Conservation (phyloP, 2,329 filamentous ascomycete species). For the Boeremia exigua region DNA sequence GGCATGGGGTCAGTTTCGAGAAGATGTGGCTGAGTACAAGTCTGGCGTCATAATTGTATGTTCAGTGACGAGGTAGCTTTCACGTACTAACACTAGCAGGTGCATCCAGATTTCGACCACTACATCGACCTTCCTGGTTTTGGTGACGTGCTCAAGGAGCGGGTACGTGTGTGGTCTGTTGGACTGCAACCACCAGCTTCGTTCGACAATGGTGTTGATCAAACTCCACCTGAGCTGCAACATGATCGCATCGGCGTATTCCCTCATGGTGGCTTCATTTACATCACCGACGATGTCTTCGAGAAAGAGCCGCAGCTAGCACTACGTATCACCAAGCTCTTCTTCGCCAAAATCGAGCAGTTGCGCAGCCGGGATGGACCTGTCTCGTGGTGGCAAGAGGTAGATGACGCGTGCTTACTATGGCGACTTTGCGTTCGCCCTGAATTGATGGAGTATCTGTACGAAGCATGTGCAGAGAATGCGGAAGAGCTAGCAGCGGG, state of each 20-base stretch:
- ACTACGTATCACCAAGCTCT: conserved; percentile 44
- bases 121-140: conserved; percentile 43
- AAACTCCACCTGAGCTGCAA: conserved; percentile 19
- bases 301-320: conserved; percentile 47
- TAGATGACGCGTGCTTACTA: conserved; percentile 31
- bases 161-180: conserved; percentile 44
- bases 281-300: conserved; percentile 54
- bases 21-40: conserved; percentile 23
- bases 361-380: conserved; percentile 24
- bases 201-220: conserved; percentile 21
- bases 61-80: not conserved
- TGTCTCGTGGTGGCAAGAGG: conserved; percentile 21
- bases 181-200: conserved; percentile 33
- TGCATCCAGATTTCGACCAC: conserved; percentile 39
- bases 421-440: conserved; percentile 45
- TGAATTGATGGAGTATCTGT: conserved; percentile 37
- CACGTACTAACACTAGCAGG: conserved; percentile 25
- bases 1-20: conserved; percentile 36
- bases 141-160: conserved; percentile 36
- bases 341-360: conserved; percentile 37
- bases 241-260: conserved; percentile 45
- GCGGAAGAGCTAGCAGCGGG: conserved; percentile 22
- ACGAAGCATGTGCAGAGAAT: conserved; percentile 26
- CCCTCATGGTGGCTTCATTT: conserved; percentile 47
- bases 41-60: conserved; percentile 39